phyloP scores from a whole-genome alignment of 345 rosid genomes.

The Durio zibethinus region DNA sequence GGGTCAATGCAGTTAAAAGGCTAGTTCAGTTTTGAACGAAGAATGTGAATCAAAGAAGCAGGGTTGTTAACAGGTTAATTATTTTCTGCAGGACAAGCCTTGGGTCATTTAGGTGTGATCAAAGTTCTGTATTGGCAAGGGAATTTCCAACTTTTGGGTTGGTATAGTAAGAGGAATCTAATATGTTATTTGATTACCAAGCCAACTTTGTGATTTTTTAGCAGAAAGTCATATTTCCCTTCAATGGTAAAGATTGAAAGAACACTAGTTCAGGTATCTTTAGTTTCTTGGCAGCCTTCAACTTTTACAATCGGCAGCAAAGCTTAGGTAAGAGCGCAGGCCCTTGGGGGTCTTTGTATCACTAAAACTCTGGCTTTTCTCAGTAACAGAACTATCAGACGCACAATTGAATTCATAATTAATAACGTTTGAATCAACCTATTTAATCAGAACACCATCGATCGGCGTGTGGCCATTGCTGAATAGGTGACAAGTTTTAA shows the following conservation, averaged over 20 bases:
- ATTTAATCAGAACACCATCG: too few relatives aligned
- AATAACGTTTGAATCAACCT: too few relatives aligned
- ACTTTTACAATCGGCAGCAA: not conserved
- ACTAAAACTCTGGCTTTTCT: not conserved
- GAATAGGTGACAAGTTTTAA: too few relatives aligned
- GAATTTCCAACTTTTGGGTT: slow-evolving; percentile 27
- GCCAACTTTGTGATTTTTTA: not conserved
- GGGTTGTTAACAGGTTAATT: not conserved
- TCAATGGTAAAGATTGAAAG: not conserved
- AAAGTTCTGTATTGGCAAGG: not conserved
- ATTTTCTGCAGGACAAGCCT: not conserved
- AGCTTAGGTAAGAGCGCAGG: not conserved
- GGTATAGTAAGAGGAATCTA: slow-evolving; percentile 20
- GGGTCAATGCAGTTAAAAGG: not conserved
- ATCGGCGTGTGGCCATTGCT: too few relatives aligned
- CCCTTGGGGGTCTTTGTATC: not conserved
- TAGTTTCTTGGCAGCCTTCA: not conserved
- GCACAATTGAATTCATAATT: too few relatives aligned
- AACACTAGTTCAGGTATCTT: not conserved
- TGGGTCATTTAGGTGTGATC: not conserved
- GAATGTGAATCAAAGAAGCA: not conserved
- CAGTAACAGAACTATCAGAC: too few relatives aligned
- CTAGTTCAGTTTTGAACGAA: not conserved
- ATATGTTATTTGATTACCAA: slow-evolving; percentile 12
- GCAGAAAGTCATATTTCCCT: not conserved